Percentiles rank a stretch among this genome's conserved stretches.
Evolutionary conservation across 768 basidiomycete genomes (phyloP).

Genomic region (Mycena galericulata): DNA sequence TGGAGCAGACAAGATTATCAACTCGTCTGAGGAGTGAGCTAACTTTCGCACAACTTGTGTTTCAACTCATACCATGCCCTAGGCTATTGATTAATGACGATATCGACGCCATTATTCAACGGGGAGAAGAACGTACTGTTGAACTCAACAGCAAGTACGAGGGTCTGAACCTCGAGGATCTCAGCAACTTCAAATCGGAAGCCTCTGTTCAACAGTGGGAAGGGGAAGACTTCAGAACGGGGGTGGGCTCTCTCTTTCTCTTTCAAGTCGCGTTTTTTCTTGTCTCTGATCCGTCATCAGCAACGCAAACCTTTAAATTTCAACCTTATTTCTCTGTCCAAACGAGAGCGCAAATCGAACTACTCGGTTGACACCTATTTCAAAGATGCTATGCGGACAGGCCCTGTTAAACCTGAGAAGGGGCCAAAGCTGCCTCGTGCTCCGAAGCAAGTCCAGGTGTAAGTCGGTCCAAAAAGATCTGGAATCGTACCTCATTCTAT

Average conservation of each 20-base stretch:
- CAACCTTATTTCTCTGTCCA: constrained; percentile 88
- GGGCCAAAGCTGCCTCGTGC: constrained; percentile 85
- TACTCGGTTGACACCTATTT: constrained; percentile 97
- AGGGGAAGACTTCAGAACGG: constrained; percentile 89
- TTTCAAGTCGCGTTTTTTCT: neutral
- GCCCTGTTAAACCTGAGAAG: constrained; percentile 83
- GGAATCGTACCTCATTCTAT: constrained; percentile 10
- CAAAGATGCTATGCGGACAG: constrained; percentile 88
- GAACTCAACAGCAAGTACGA: constrained; percentile 95
- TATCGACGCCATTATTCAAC: constrained; percentile 93
- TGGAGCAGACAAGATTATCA: constrained; percentile 97
- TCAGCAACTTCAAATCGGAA: constrained; percentile 97
- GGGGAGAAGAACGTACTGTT: constrained; percentile 90
- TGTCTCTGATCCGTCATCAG: neutral
- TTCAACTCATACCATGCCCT: neutral
- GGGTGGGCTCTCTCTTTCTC: too few relatives aligned
- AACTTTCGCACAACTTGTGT: neutral
- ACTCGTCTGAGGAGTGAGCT: constrained; percentile 76
- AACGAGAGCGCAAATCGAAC: constrained; percentile 93
- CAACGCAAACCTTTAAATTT: constrained; percentile 79
- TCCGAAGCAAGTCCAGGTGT: constrained; percentile 91
- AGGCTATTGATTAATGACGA: constrained; percentile 87
- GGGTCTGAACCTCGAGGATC: constrained; percentile 90
- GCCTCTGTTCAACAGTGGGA: constrained; percentile 95
- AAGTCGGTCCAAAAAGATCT: constrained; percentile 44